Evolutionary conservation across 352 stramenopile species (phyloP), one percentile per base, ranked within the genome.

Genomic region (Phytophthora hibernalis): DNA sequence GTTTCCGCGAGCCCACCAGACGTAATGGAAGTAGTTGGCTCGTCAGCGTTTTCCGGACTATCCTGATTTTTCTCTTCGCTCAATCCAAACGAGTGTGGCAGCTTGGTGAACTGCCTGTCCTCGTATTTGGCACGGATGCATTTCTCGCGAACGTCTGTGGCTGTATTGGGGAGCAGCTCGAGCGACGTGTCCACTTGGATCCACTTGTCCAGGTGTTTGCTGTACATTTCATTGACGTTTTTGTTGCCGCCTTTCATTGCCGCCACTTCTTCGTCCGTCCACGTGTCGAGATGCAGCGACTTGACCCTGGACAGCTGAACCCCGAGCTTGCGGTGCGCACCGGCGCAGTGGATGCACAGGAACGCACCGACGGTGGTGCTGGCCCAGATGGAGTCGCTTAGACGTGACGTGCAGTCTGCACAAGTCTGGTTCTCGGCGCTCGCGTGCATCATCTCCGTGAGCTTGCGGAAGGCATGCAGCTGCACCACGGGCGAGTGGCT

Each of bases 261-360:
- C 26, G 61, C 44, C 5, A 93, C 67, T 58, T 96, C 87, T 4
- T 94, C 82, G 18, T 93, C 82, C 5, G 64, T 80, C 87, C 85
- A 96, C 21, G 78, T 70, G 64, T 96, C 85, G 52, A 96, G 67
- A 54, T 93, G 80, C 22, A 95, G 69, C 12, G 83, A 96, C 52
- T 96, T 95, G 47, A 96, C 66, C 18, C 85, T 79, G 2, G 93
- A 98, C 18, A 99, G 80, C 74, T 99, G 95, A 21, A 98, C 93
- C 31, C 97, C 97, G 22, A 99, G 84, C 54, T 91, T 97, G 45
- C 97, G 88, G 66, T 99, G 96, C 8, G 97, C 91, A 13, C 95
- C 96, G 40, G 91, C 95, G 64, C 97, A 99, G 69, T 98, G 79
- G 72, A 99, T 98, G 62, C 97, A 99, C 31, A 99, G 68, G 51